phyloP scores from a whole-genome alignment of 2,329 filamentous ascomycete genomes.

The Microdochium bolleyi region DNA sequence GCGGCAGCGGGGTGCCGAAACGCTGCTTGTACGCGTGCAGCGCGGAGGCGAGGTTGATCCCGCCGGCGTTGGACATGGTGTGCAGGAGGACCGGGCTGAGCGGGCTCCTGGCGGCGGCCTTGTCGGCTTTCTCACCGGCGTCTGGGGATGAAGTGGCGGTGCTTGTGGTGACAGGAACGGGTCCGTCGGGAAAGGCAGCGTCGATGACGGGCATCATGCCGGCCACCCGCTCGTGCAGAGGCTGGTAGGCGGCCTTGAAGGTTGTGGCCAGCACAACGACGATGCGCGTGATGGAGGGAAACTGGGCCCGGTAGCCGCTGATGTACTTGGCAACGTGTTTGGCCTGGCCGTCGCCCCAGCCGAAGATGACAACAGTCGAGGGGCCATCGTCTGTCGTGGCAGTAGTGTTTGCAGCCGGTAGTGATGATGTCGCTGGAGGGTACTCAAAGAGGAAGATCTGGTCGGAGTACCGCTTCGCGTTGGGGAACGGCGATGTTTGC shows the following conservation, averaged over 20 bases:
- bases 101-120: not conserved
- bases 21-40: conserved; percentile 35
- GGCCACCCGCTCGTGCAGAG: conserved; percentile 31
- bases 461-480: conserved; percentile 37
- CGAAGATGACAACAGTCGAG: conserved; percentile 41
- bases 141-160: not conserved
- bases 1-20: conserved; percentile 31
- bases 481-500: conserved; percentile 19
- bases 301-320: conserved; percentile 41
- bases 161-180: not conserved
- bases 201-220: conserved; percentile 37
- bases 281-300: conserved; percentile 36
- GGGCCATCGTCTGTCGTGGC: conserved; percentile 22
- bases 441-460: conserved; percentile 37
- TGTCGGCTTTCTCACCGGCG: conserved; percentile 15
- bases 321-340: conserved; percentile 49
- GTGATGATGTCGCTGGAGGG: conserved; percentile 15
- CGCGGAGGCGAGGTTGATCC: conserved; percentile 41
- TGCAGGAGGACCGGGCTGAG: conserved; percentile 34
- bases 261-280: conserved; percentile 44
- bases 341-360: conserved; percentile 48
- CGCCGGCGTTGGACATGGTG: conserved; percentile 51
- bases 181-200: conserved; percentile 20
- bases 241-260: conserved; percentile 33
- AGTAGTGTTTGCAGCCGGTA: conserved; percentile 5